phyloP scores from a whole-genome alignment of 2,329 filamentous ascomycete species.

The Penicillium sp. region DNA sequence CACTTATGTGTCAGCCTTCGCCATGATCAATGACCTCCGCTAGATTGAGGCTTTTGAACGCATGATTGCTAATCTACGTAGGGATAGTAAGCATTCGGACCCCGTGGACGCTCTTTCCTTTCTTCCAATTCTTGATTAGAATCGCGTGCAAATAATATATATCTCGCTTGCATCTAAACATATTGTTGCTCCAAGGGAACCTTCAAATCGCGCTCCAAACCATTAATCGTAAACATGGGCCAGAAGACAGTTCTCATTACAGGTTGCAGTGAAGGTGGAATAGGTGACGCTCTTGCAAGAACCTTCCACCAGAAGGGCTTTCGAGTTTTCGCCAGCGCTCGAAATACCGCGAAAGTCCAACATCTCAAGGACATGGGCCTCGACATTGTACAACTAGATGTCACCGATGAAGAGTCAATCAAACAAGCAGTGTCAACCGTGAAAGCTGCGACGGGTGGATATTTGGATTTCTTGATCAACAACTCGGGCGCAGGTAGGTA shows the following conservation, averaged over 20 bases:
- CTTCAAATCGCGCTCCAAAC: neutral
- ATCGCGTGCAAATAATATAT: neutral
- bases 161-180: neutral
- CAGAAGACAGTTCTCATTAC: constrained; percentile 34
- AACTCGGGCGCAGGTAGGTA: constrained; percentile 38
- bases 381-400: constrained; percentile 34
- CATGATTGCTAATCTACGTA: neutral
- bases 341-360: constrained; percentile 32
- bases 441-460: constrained; percentile 30
- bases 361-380: constrained; percentile 26
- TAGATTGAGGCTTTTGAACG: too few species aligned
- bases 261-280: constrained; percentile 41
- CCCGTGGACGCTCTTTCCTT: too few species aligned
- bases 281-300: constrained; percentile 40
- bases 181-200: neutral
- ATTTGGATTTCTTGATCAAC: constrained; percentile 45
- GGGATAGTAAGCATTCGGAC: neutral
- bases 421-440: constrained; percentile 30
- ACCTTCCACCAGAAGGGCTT: constrained; percentile 36
- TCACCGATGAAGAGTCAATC: constrained; percentile 28
- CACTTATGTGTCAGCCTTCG: neutral
- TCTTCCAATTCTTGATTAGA: too few species aligned
- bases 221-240: neutral
- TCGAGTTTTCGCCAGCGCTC: constrained; percentile 43
- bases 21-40: neutral